Evolutionary conservation across 352 stramenopile genomes (phyloP), one percentile per base, ranked within the genome.

Genomic region (Phytophthora podocarpi): DNA sequence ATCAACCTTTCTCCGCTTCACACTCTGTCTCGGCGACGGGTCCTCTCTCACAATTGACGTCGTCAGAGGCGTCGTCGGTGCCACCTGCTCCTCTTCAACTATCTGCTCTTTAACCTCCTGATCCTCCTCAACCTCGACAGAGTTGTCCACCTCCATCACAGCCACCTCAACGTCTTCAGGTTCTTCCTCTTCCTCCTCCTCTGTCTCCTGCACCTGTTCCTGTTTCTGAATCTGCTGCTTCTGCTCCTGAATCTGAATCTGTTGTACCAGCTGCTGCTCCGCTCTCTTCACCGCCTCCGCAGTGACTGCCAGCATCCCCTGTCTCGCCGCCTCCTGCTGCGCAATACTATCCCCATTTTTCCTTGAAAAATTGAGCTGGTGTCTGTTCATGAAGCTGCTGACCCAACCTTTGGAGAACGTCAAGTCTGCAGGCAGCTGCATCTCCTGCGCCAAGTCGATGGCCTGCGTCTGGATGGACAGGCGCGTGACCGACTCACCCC

Each of bases 351-450:
- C 27, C 4, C 36, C 27, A 5, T 55, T 57, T 34, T 70, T 78
- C 47, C 45, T 71, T 13, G 46, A 40, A 28, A 78, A 70, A 27
- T 78, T 61, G 16, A 88, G 49, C 30, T 80, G 68, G 59, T 90
- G 78, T 39, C 76, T 71, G 36, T 71, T 80, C 61, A 86, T 71
- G 54, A 88, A 87, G 58, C 78, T 80, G 30, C 62, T 74, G 59
- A 85, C 72, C 78, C 78, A 90, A 6, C 80, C 78, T 36, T 80
- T 87, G 16, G 80, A 90, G 66, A 85, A 90, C 39, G 56, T 72
- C 56, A 85, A 57, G 40, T 64, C 57, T 15, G 67, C 55, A 21
- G 54, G 36, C 37, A 83, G 61, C 39, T 76, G 40, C 61, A 86
- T 73, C 47, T 80, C 65, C 12, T 64, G 40, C 4, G 74, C 74